Base-by-base conservation (phyloP, 2,329 filamentous ascomycete genomes). In the Aspergillus calidoustus region DNA sequence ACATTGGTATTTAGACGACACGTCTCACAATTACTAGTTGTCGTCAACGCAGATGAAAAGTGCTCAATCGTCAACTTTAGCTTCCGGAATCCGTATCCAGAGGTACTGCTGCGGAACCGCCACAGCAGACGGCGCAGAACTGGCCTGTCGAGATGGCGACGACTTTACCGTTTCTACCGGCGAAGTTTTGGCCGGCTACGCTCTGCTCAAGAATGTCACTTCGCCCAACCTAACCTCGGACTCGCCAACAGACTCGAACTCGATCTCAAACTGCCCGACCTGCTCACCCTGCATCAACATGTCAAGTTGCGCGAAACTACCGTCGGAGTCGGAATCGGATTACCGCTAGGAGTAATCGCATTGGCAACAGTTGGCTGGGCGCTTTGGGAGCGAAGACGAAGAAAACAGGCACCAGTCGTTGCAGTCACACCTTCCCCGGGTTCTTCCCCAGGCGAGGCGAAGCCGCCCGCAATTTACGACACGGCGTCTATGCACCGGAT, bases 321-420 rank as follows among this genome's bases (percentile, higher is more conserved):
- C 1, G 65, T 75, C 15, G 72, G 73, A 8, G 72, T 63, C 3
- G 72, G 72, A 2, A 63, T 76, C 7, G 74, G 73, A 28, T 62
- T 74, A 17, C 71, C 74, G 7, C 62, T 75, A 0, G 73, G 71
- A 1, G 28, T 74, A 17, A 68, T 75, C 48, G 73, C 71, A 4
- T 34, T 74, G 9, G 65, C 54, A n/a, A 66, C 71, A n/a, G 49
- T 75, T 4, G 61, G 44, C 3, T 75, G 72, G 72, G 71, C 69
- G 5, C 30, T 73, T 6, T 71, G 64, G 62, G 74, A 76, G 46
- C 41, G 43, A 19, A 47, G 57, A 19, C 25, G 51, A 34, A 30
- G 19, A n/a, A 54, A 30, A 28, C 19, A 41, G 30, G 43, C 50
- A 0, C 25, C 15, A 23, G n/a, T 7, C 7, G 7, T 49, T 30